Evolutionary conservation across 331 rosid species (phyloP).

Genomic region (Dryas integrifolia): DNA sequence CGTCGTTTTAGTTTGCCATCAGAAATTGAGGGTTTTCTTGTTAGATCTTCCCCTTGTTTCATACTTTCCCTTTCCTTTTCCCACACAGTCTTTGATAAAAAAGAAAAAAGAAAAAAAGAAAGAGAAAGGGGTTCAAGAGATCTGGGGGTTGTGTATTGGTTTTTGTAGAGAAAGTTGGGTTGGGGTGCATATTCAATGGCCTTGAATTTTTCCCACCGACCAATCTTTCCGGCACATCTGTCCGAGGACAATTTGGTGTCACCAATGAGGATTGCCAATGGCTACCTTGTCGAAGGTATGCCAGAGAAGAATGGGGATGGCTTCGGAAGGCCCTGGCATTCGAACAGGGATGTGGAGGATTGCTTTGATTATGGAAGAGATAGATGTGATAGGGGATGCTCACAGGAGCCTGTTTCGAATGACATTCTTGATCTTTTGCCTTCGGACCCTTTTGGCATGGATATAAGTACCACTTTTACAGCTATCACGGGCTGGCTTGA

Average conservation of each 20-base stretch:
- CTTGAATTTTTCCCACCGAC: constrained; percentile 74
- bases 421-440: constrained; percentile 89
- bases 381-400: constrained; percentile 44
- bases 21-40: constrained; percentile 84
- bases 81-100: background rate
- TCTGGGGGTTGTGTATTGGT: constrained; percentile 30
- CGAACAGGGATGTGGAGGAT: constrained; percentile 50
- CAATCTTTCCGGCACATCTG: constrained; percentile 49
- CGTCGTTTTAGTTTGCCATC: constrained; percentile 91
- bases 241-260: constrained; percentile 68
- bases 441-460: constrained; percentile 87
- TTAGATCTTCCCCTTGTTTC: constrained; percentile 35
- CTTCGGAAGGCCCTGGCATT: constrained; percentile 48
- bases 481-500: constrained; percentile 85
- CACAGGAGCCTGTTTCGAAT: constrained; percentile 61
- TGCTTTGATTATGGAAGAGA: constrained; percentile 61
- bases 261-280: constrained; percentile 63
- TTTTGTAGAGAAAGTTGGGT: constrained; percentile 23
- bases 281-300: constrained; percentile 52
- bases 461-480: constrained; percentile 48
- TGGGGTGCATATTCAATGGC: constrained; percentile 53
- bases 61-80: background rate
- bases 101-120: constrained; percentile 1
- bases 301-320: constrained; percentile 52
- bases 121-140: constrained; percentile 13